phyloP scores from a whole-genome alignment of 163 green algal species.

The Scenedesmus sp. region DNA sequence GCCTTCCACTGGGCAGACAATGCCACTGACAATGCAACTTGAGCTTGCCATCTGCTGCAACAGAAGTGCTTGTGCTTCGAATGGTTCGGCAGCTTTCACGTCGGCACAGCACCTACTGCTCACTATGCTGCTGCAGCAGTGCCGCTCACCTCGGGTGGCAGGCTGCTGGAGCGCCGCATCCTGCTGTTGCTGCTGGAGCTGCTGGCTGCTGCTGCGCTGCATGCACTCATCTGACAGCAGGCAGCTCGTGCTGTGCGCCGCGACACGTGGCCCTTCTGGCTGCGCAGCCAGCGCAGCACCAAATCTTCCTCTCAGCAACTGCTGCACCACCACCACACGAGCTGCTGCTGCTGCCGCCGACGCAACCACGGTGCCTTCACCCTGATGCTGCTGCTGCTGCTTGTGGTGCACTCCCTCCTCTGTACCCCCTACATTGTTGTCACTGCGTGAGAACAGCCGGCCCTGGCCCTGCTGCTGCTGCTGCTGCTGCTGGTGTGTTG shows the following conservation, averaged over 20 bases:
- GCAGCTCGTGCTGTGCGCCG: slow-evolving; percentile 20
- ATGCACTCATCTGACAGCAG: not conserved
- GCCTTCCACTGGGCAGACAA: too few species aligned
- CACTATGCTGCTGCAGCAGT: not conserved
- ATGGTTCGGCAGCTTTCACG: not conserved
- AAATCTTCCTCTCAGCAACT: not conserved
- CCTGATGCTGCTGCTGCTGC: slow-evolving; percentile 17
- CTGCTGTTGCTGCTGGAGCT: slow-evolving; percentile 24
- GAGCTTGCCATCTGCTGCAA: not conserved
- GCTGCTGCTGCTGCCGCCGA: not conserved
- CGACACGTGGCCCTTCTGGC: not conserved
- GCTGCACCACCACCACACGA: not conserved
- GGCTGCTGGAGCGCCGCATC: slow-evolving; percentile 19
- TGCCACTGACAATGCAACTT: too few species aligned
- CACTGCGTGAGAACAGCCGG: not conserved
- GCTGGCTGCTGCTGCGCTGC: not conserved
- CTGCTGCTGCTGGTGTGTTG: not conserved
- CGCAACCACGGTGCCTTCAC: not conserved
- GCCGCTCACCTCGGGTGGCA: not conserved
- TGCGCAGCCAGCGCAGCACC: slow-evolving; percentile 27
- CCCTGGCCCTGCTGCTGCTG: slow-evolving; percentile 18
- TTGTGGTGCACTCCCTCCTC: not conserved
- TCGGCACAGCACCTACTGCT: not conserved
- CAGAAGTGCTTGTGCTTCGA: not conserved
- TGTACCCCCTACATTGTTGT: not conserved